phyloP scores from a whole-genome alignment of 2,329 filamentous ascomycete species.

The Dactylellina leptospora region DNA sequence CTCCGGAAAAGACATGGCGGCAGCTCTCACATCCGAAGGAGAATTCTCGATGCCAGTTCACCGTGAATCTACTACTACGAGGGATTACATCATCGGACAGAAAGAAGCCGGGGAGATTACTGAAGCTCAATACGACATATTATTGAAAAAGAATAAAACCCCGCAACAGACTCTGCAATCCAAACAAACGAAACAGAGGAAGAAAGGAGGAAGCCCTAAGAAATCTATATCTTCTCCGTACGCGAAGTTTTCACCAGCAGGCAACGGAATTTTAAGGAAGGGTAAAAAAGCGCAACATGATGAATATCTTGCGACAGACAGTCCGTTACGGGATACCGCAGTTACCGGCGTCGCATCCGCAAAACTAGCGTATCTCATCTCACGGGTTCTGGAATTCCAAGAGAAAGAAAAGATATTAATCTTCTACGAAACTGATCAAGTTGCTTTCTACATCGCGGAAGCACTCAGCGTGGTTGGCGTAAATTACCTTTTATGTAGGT shows the following conservation, averaged over 20 bases:
- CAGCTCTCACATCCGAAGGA: background rate
- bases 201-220: slow-evolving; percentile 8
- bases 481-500: slow-evolving; percentile 69
- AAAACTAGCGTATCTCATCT: slow-evolving; percentile 86
- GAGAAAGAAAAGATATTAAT: slow-evolving; percentile 83
- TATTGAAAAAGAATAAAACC: slow-evolving; percentile 6
- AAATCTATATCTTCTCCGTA: background rate
- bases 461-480: slow-evolving; percentile 76
- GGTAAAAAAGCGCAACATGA: background rate
- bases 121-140: slow-evolving; percentile 16
- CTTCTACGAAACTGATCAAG: slow-evolving; percentile 89
- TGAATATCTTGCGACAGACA: slow-evolving; percentile 36
- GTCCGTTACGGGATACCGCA: slow-evolving; percentile 67
- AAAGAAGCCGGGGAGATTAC: slow-evolving; percentile 19
- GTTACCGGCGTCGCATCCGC: slow-evolving; percentile 83
- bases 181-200: slow-evolving; percentile 24
- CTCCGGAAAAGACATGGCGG: slow-evolving; percentile 20
- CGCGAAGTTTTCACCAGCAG: background rate
- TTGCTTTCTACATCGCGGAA: slow-evolving; percentile 84
- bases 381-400: slow-evolving; percentile 74
- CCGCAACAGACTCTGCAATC: slow-evolving; percentile 7
- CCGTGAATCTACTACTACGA: background rate
- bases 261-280: slow-evolving; percentile 24
- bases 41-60: slow-evolving; percentile 1
- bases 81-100: slow-evolving; percentile 9